Evolutionary conservation across 1,139 yeast species (phyloP), one percentile per base, ranked within the genome.

Genomic region (Geotrichum histeridarum): DNA sequence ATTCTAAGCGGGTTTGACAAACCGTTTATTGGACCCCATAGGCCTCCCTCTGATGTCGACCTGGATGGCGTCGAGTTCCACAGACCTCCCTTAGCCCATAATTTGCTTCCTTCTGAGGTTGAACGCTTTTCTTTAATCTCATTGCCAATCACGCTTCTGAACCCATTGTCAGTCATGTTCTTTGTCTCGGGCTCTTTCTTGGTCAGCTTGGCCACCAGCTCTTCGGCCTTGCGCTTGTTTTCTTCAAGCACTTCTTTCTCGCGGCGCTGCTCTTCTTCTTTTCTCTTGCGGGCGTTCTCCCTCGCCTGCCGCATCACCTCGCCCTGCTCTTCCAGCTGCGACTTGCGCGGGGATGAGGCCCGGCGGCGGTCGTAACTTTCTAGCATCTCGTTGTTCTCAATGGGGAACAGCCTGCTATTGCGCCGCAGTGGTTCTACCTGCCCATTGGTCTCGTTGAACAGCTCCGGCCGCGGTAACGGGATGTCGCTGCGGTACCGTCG

Each of bases 391-490:
- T 8, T n/a, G 8, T 38, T 38, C 12, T 38, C 42, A 38, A n/a
- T 9, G 12, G 15, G 42, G 15, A n/a, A 33, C 14, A 33, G 37
- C 37, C 37, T 3, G 12, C 37, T n/a, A 5, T 22, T 22, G 14
- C 37, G 39, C n/a, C 42, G 49, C 14, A 48, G 33, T 11, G 50
- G 38, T 55, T 67, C 70, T 15, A 66, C 54, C 54, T 60, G 63
- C 12, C 71, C 71, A 39, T 64, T 67, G 17, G 60, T 55, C 14
- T 68, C 70, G 54, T 68, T 68, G 59, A 63, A 69, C 18, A 69
- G 60, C 51, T 69, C 72, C 33, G 62, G 67, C 6, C 63, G 57
- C 2, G 67, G 65, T 11, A 63, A 58, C 2, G 39, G 39, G 67
- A 53, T 56, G 22, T 64, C 64, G 1, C 64, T 43, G 4, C 68